Evolutionary conservation across 2,329 filamentous ascomycete species (phyloP), one percentile per base, ranked within the genome.

Genomic region (Colletotrichum scovillei): DNA sequence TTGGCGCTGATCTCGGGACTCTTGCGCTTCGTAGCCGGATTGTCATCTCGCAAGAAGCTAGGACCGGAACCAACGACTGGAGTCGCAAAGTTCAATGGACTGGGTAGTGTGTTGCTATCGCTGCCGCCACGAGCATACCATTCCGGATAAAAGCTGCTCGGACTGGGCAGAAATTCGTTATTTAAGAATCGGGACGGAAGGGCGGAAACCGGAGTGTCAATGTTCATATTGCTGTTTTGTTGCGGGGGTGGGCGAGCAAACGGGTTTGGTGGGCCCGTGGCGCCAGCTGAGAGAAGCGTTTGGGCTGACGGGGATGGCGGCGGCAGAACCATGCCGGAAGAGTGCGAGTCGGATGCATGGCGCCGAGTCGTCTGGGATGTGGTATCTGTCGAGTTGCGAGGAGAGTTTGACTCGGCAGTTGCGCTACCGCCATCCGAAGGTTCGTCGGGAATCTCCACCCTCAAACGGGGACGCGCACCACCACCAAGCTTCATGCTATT

Each of bases 371-470:
- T 88, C 59, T 91, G 89, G 3, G 90, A 88, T 7, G 92, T 90
- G 2, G 87, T 86, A 55, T 89, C 89, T 55, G 86, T 87, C 22
- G 89, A 87, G 52, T 91, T 90, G 55, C 89, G 89, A 38, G 92
- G 82, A 79, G 93, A 86, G 81, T 90, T 81, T 81, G 93, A 94
- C 68, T 94, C 94, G 59, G 88, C 94, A 3, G 93, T 94, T 58
- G 91, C 93, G 74, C 90, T 93, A 70, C 92, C 94, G 57, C 86
- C 86, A 77, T 97, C 95, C 11, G 95, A 97, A 53, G 92, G 91
- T 78, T 97, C 97, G 76, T 95, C 96, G 0, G 97, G 97, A 78
- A 99, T 99, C 80, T 98, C 95, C 5, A 99, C 95, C 77, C 94
- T 98, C 59, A 99, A 87, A 66, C 94, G 91, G 3, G 97, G 97